Conservation (phyloP, 768 basidiomycete genomes). For the Austroboletus festivus region DNA sequence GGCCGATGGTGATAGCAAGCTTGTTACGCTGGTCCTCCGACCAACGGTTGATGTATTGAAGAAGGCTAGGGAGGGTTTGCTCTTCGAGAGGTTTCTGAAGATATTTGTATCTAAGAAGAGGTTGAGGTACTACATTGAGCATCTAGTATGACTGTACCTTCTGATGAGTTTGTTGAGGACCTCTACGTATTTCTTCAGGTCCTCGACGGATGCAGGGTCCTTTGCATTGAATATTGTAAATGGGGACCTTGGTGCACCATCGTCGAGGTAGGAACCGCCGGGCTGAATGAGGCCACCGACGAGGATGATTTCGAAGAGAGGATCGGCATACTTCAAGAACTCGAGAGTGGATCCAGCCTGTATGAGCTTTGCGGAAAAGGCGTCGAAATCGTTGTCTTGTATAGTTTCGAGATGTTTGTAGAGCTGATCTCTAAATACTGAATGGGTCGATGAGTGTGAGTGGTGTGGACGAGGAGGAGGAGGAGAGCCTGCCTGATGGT, state of each 20-base stretch:
- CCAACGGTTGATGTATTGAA: conserved; percentile 93
- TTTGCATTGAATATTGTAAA: conserved; percentile 85
- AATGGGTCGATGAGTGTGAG: conserved; percentile 11
- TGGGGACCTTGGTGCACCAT: conserved; percentile 78
- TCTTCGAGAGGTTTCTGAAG: conserved; percentile 96
- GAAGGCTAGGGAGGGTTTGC: conserved; percentile 71
- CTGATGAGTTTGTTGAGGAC: conserved; percentile 95
- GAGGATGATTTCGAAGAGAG: conserved; percentile 93
- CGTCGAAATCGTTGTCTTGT: conserved; percentile 76
- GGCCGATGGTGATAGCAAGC: conserved; percentile 75
- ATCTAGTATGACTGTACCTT: conserved; percentile 48
- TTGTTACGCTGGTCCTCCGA: conserved; percentile 72
- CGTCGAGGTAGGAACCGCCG: conserved; percentile 88
- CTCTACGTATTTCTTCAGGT: conserved; percentile 91
- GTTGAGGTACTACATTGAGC: conserved; percentile 8
- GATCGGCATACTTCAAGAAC: conserved; percentile 94
- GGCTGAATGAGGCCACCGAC: conserved; percentile 96
- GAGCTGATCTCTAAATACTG: conserved; percentile 92
- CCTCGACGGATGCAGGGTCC: conserved; percentile 73
- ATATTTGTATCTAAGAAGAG: conserved; percentile 83
- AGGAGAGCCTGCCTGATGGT: conserved; percentile 52
- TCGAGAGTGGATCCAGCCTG: conserved; percentile 93
- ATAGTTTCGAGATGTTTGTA: conserved; percentile 88
- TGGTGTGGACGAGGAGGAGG: not conserved
- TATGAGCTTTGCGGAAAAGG: conserved; percentile 77